Percentiles rank a stretch among this genome's conserved stretches.
These are phyloP conservation scores for Penicillium lagena DNA, from an alignment of 495 filamentous ascomycete species.

Conservation along the genomic window DNA sequence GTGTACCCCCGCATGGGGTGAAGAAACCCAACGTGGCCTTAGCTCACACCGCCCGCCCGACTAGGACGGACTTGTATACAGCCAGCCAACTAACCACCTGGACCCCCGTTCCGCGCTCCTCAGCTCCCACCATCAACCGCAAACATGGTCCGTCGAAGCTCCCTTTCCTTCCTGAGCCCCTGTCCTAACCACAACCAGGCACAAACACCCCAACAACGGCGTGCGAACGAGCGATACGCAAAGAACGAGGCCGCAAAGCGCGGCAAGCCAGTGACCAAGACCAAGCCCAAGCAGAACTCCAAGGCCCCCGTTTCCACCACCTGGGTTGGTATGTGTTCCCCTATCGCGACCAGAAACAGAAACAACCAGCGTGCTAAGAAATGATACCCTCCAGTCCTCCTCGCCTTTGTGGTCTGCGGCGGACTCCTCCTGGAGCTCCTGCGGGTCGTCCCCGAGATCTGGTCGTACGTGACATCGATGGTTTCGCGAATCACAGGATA, in stretches of 20 bases:
- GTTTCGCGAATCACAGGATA: conserved; percentile 17
- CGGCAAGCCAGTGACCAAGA: conserved; percentile 66
- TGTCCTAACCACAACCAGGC: conserved; percentile 43
- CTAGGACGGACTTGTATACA: neutral
- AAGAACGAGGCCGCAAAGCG: conserved; percentile 72
- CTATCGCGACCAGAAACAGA: neutral
- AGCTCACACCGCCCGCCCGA: too few species aligned
- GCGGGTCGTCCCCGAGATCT: conserved; percentile 58
- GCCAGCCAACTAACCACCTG: too few species aligned
- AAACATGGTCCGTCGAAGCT: too few species aligned
- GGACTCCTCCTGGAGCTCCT: conserved; percentile 79
- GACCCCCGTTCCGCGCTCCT: too few species aligned
- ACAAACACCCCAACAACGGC: conserved; percentile 91
- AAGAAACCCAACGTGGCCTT: neutral
- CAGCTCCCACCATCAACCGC: too few species aligned
- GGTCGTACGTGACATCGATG: conserved; percentile 27
- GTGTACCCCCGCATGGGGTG: neutral
- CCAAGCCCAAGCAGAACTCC: conserved; percentile 60
- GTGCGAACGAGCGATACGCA: conserved; percentile 78
- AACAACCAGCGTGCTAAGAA: neutral
- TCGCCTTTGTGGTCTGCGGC: conserved; percentile 79
- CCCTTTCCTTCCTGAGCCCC: too few species aligned
- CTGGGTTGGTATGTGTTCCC: conserved; percentile 68
- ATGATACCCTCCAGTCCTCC: conserved; percentile 45
- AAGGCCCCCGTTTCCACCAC: conserved; percentile 75